Evolutionary conservation across 805 yeast species (phyloP).

Genomic region (Candida sanyiensis): DNA sequence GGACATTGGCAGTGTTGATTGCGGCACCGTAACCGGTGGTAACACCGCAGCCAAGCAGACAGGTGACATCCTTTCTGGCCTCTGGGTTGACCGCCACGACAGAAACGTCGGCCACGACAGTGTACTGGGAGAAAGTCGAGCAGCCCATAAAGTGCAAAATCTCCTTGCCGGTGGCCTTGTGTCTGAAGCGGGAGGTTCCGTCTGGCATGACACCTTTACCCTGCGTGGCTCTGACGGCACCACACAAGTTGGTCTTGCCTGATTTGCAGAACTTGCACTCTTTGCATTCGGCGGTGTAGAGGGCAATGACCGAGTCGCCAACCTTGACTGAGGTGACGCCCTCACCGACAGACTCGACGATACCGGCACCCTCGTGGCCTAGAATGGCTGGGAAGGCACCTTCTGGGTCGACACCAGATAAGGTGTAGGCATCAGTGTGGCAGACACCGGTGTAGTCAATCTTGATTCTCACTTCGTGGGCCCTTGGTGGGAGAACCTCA

Average conservation of each 20-base stretch:
- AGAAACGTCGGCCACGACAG: constrained; percentile 96
- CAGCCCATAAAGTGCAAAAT: constrained; percentile 96
- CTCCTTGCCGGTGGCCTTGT: constrained; percentile 67
- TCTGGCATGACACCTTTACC: constrained; percentile 99
- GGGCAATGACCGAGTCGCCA: constrained; percentile 90
- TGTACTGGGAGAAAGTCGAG: constrained; percentile 93
- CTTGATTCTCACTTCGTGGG: constrained; percentile 95
- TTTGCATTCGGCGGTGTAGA: constrained; percentile 95
- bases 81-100: constrained; percentile 84
- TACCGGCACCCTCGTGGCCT: constrained; percentile 99
- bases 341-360: constrained; percentile 92
- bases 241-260: constrained; percentile 96
- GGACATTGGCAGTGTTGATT: constrained; percentile 84
- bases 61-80: constrained; percentile 81
- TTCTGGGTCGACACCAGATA: constrained; percentile 93
- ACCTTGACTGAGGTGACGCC: constrained; percentile 85
- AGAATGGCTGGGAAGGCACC: constrained; percentile 90
- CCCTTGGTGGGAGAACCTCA: constrained; percentile 89
- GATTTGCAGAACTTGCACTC: constrained; percentile 92
- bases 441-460: constrained; percentile 89
- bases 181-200: constrained; percentile 86
- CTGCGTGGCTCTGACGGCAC: constrained; percentile 93
- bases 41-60: constrained; percentile 96
- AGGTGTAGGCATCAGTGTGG: constrained; percentile 96
- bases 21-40: constrained; percentile 99